phyloP scores from a whole-genome alignment of 345 rosid genomes.

The Turnera subulata region DNA sequence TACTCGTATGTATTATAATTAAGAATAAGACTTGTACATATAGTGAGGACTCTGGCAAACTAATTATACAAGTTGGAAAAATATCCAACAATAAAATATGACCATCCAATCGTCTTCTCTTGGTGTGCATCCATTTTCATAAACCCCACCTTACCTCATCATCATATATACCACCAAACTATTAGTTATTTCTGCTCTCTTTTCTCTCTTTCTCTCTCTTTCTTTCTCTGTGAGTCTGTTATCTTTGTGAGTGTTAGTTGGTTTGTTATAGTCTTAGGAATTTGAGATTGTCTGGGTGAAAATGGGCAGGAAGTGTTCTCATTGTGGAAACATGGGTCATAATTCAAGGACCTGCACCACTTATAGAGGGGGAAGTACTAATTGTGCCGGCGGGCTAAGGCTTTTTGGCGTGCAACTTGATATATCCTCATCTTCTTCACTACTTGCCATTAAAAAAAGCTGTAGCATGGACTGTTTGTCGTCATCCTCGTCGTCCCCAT shows the following conservation, averaged over 20 bases:
- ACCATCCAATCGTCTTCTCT: conserved; percentile 48
- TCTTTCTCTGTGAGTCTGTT: conserved; percentile 8
- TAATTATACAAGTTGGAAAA: conserved; percentile 25
- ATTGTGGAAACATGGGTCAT: conserved; percentile 61
- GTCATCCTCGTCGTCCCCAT: conserved; percentile 23
- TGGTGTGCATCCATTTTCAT: conserved; percentile 46
- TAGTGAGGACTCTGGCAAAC: too few species aligned
- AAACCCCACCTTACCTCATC: conserved; percentile 28
- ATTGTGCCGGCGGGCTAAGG: conserved; percentile 33
- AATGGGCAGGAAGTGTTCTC: conserved; percentile 75
- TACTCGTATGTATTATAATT: too few species aligned
- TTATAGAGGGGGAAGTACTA: conserved; percentile 13
- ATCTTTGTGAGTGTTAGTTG: conserved; percentile 5
- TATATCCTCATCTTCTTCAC: conserved; percentile 1
- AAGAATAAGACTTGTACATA: too few species aligned
- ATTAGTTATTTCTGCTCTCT: conserved; percentile 11
- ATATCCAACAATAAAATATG: conserved; percentile 31
- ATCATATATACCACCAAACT: conserved; percentile 34
- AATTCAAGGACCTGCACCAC: conserved; percentile 55
- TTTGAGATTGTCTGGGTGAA: conserved; percentile 23
- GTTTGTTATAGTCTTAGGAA: conserved; percentile 11
- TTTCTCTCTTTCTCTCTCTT: conserved; percentile 17
- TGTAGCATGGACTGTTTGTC: conserved; percentile 51
- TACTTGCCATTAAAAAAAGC: conserved; percentile 39
- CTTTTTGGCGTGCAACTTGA: conserved; percentile 62